Conservation (phyloP, 805 yeast genomes). For the Saccharomycopsis sp. region DNA sequence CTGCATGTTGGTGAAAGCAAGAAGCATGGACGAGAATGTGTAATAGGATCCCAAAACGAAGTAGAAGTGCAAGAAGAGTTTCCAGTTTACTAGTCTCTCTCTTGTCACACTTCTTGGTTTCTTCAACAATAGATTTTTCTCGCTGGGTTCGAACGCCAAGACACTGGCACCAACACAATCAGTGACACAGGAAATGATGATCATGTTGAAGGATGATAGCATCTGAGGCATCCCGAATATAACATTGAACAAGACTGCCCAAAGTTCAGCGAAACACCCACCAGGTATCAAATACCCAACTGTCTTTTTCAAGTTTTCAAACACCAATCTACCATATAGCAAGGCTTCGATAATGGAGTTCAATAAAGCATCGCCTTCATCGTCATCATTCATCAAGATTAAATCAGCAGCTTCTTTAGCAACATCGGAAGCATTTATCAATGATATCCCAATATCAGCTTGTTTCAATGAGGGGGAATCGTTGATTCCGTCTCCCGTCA, state of each 20-base stretch:
- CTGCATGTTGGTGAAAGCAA: too few species aligned
- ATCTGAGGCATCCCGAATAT: constrained; percentile 43
- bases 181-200: too few species aligned
- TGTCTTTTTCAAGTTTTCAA: constrained; percentile 40
- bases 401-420: constrained; percentile 81
- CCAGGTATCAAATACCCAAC: constrained; percentile 44
- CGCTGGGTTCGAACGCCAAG: too few species aligned
- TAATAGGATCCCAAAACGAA: too few species aligned
- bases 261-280: constrained; percentile 41
- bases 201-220: too few species aligned
- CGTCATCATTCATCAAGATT: constrained; percentile 65
- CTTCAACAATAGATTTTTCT: too few species aligned
- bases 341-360: constrained; percentile 32
- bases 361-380: constrained; percentile 24
- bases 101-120: too few species aligned
- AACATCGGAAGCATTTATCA: constrained; percentile 75
- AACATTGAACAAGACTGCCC: constrained; percentile 41
- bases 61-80: too few species aligned
- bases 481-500: constrained; percentile 82
- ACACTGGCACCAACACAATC: too few species aligned
- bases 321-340: constrained; percentile 37
- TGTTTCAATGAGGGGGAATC: constrained; percentile 70
- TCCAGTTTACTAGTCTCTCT: too few species aligned
- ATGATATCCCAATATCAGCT: constrained; percentile 77
- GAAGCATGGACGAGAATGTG: too few species aligned